Percentiles rank a stretch among this genome's conserved stretches.
phyloP scores from a whole-genome alignment of 164 flowering plant genomes.

The Vitis vinifera region ASM3070453v1 NC_081815.1:397501-398000 shows the following conservation, averaged over 20 bases:
- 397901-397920: constrained; percentile 19
- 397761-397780: constrained; percentile 33
- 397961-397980: background rate
- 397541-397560: background rate
- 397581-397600: background rate
- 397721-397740: constrained; percentile 17
- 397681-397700: constrained; percentile 10
- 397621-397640: constrained; percentile 8
- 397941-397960: background rate
- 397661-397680: background rate
- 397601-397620: constrained; percentile 1
- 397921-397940: background rate
- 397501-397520: background rate
- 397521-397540: background rate
- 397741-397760: constrained; percentile 28
- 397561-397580: background rate
- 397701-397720: constrained; percentile 1
- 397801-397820: constrained; percentile 24
- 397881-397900: constrained; percentile 15
- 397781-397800: constrained; percentile 29
- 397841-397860: constrained; percentile 17
- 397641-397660: constrained; percentile 7
- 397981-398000: background rate
- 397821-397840: constrained; percentile 25
- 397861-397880: constrained; percentile 13